Conservation (phyloP, 441 rosid genomes). For the Gossypium armourianum region DNA sequence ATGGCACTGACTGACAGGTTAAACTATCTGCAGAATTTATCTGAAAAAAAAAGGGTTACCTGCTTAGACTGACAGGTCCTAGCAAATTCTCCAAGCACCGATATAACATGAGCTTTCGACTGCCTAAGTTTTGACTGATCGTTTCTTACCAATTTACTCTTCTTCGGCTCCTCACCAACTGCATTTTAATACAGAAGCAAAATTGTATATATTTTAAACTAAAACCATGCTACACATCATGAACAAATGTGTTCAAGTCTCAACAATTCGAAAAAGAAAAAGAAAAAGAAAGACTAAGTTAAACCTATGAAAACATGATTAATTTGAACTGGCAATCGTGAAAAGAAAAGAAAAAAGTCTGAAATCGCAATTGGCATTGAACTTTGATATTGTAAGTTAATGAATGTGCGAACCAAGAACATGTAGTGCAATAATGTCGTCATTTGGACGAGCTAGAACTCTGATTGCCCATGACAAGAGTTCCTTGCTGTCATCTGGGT, state of each 20-base stretch:
- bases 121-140: conserved; percentile 42
- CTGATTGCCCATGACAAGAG: conserved; percentile 72
- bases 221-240: neutral
- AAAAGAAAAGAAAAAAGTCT: neutral
- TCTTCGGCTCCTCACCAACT: conserved; percentile 45
- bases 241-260: too few species aligned
- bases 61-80: conserved; percentile 45
- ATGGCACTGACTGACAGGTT: neutral
- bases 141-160: conserved; percentile 27
- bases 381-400: neutral
- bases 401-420: conserved; percentile 44
- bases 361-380: neutral
- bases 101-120: conserved; percentile 68
- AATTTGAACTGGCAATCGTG: too few species aligned
- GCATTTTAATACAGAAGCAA: conserved; percentile 8
- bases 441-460: conserved; percentile 56
- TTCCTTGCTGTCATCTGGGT: conserved; percentile 43
- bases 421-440: conserved; percentile 57
- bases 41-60: conserved; percentile 22
- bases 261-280: too few species aligned
- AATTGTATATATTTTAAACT: neutral
- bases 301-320: neutral
- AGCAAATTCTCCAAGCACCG: conserved; percentile 66
- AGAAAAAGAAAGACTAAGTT: neutral
- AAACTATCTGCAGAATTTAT: neutral